A percentile compares a stretch with the other conserved stretches of the same genome.
phyloP scores from a whole-genome alignment of 306 rosid species.

The Acacia crassicarpa region DNA sequence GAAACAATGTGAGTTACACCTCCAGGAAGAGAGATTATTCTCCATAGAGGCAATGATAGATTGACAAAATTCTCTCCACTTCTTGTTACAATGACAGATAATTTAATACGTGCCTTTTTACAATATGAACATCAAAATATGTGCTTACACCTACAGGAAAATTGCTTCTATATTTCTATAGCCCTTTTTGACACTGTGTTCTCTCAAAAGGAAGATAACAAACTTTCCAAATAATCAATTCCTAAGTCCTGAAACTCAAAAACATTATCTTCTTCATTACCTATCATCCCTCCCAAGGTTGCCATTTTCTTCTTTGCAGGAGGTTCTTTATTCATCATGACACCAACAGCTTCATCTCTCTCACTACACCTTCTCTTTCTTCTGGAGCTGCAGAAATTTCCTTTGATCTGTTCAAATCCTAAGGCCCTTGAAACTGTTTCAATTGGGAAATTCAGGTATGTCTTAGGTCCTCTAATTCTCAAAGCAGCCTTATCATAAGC shows the following conservation, averaged over 20 bases:
- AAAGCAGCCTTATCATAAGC: conserved; percentile 96
- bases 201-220: conserved; percentile 63
- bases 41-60: background rate
- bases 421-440: conserved; percentile 55
- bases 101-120: background rate
- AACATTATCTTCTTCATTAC: conserved; percentile 49
- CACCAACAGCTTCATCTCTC: conserved; percentile 38
- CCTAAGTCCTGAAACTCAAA: conserved; percentile 85
- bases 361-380: conserved; percentile 50
- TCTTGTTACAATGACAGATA: background rate
- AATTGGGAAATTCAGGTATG: conserved; percentile 75
- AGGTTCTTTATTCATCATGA: conserved; percentile 15
- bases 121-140: conserved; percentile 4
- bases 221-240: conserved; percentile 77
- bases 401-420: conserved; percentile 25
- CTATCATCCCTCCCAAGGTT: conserved; percentile 38
- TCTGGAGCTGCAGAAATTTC: conserved; percentile 14
- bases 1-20: no score
- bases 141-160: background rate
- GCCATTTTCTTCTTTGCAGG: conserved; percentile 44
- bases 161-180: background rate
- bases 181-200: background rate
- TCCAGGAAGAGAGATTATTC: no score
- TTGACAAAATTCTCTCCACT: background rate
- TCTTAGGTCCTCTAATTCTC: conserved; percentile 82